Evolutionary conservation across 768 basidiomycete species (phyloP), one percentile per base, ranked within the genome.

Genomic region (Leccinum longicurvipes): DNA sequence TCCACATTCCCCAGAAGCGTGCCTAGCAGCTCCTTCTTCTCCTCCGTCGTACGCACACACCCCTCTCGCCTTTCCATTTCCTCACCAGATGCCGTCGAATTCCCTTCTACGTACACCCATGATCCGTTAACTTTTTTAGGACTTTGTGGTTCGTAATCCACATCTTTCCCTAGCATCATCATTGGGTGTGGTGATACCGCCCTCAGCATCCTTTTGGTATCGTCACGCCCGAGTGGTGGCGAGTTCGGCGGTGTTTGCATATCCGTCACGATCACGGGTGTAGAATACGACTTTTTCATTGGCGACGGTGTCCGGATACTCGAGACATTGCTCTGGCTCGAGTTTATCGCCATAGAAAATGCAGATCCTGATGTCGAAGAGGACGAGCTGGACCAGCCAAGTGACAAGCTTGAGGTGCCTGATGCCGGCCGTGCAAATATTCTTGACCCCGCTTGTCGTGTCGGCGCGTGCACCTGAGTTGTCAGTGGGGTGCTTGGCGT

Each of bases 1-100:
- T 95, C 93, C 3, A 96, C 93, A 67, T 96, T 95, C 4, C 91
- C 93, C 44, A 96, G 71, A 83, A 93, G 86, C 45, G 82, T 85
- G 0, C 88, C 87, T 55, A 96, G 65, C 44, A 90, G 68, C 67
- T 84, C 83, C 70, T 87, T 92, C 76, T 93, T 93, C 73, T 93
- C 89, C 56, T 90, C 86, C 42, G 84, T 91, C 42, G 84, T 87
- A 62, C 79, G 78, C 58, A 74, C 61, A 31, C 58, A 53, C 47
- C 57, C 50, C 3, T 63, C 48, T 25, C 21, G 7, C 27, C 6
- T 15, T 31, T 57, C 68, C 28, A 50, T 51, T 8, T 46, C 36
- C 12, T n/a, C 19, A 17, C 61, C 65, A 6, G 25, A 61, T 39
- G 61, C 31, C 2, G 56, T 54, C 55, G 51, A 56, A 39, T 62